phyloP scores from a whole-genome alignment of 805 yeast genomes.

The Nakazawaea pomicola region DNA sequence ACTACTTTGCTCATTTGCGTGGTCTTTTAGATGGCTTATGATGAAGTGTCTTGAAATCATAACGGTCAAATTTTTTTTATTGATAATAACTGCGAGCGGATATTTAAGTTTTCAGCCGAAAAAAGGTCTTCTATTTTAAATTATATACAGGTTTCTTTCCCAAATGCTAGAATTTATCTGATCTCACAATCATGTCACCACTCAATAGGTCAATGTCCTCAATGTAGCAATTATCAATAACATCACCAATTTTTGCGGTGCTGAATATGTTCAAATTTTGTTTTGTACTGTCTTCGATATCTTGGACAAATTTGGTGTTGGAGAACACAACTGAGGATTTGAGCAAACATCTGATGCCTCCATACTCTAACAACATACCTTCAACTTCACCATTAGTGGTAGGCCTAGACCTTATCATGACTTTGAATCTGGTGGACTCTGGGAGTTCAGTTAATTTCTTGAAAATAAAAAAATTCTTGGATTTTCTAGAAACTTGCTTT shows the following conservation, averaged over 20 bases:
- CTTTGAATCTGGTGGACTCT: slow-evolving; percentile 19
- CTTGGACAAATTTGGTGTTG: slow-evolving; percentile 3
- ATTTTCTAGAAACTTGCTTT: slow-evolving; percentile 23
- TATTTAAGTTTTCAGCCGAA: too few relatives aligned
- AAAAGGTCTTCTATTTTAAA: too few relatives aligned
- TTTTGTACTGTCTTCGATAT: slow-evolving; percentile 21
- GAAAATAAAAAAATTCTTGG: slow-evolving; percentile 33
- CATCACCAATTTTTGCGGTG: slow-evolving; percentile 39
- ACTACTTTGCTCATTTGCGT: slow-evolving; percentile 20
- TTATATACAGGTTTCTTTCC: slow-evolving; percentile 2
- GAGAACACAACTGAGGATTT: slow-evolving; percentile 17
- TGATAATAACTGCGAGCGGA: too few relatives aligned
- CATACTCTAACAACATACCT: slow-evolving; percentile 26
- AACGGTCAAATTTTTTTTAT: not conserved
- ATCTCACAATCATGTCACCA: slow-evolving; percentile 30
- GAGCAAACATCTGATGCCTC: slow-evolving; percentile 22
- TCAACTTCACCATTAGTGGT: slow-evolving; percentile 29
- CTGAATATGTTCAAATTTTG: slow-evolving; percentile 15
- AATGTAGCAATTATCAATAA: slow-evolving; percentile 32
- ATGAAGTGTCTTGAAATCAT: too few relatives aligned
- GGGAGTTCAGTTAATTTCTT: slow-evolving; percentile 20
- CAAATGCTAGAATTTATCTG: slow-evolving; percentile 19
- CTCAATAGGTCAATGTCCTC: slow-evolving; percentile 39
- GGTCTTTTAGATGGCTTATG: too few relatives aligned
- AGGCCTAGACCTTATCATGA: slow-evolving; percentile 38